Evolutionary conservation across 805 yeast species (phyloP).

Genomic region (Starmerella floricola): DNA sequence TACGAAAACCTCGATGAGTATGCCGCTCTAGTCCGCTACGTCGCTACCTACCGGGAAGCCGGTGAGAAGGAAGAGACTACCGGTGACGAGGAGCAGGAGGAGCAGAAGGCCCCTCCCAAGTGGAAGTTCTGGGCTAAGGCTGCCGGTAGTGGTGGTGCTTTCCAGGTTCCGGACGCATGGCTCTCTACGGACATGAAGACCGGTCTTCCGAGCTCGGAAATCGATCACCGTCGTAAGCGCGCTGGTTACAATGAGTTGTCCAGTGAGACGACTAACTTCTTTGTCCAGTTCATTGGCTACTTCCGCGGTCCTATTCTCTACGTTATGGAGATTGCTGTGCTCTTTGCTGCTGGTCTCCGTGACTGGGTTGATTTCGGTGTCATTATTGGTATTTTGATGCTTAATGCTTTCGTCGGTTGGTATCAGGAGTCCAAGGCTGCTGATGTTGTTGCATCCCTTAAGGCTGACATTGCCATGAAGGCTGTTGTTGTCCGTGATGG

Average conservation of each 20-base stretch:
- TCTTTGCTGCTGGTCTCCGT: conserved; percentile 88
- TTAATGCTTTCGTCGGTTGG: conserved; percentile 92
- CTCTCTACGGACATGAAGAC: conserved; percentile 64
- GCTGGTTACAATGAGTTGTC: conserved; percentile 81
- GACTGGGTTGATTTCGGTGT: conserved; percentile 99
- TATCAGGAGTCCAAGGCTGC: conserved; percentile 96
- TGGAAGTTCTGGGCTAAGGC: conserved; percentile 40
- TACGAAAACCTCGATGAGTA: conserved; percentile 35
- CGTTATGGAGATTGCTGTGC: conserved; percentile 93
- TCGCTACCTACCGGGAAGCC: conserved; percentile 29
- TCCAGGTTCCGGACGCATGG: conserved; percentile 62
- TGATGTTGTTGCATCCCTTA: conserved; percentile 89
- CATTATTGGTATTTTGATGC: conserved; percentile 72
- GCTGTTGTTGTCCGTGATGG: conserved; percentile 82
- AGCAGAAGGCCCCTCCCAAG: conserved; percentile 54
- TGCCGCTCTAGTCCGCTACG: conserved; percentile 29
- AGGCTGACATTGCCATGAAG: conserved; percentile 86
- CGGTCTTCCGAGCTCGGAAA: conserved; percentile 72
- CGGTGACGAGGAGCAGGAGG: conserved; percentile 47
- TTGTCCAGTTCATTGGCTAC: conserved; percentile 71
- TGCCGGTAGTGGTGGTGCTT: conserved; percentile 36
- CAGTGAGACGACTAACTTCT: conserved; percentile 69
- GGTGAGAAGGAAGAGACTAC: conserved; percentile 38
- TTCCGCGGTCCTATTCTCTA: conserved; percentile 90
- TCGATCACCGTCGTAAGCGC: conserved; percentile 73